Base-by-base conservation (phyloP, 257 asterid species). In the Marsdenia floribunda region DNA sequence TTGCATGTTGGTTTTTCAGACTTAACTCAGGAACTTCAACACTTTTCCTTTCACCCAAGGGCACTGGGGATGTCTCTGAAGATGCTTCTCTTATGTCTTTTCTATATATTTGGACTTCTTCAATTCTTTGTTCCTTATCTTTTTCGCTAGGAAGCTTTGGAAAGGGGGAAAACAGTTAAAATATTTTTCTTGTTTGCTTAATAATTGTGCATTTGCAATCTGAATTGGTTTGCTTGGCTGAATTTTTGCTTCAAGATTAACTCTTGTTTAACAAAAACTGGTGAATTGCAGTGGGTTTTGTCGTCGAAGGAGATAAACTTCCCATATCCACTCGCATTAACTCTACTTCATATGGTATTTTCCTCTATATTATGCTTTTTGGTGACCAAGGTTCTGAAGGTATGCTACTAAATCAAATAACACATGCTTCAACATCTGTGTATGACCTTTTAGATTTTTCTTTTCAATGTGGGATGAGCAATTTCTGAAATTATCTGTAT, bases 291-390 rank as follows among this genome's bases (percentile, higher is more conserved):
- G 98, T 94, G 98, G 98, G 93, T 94, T 71, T 85, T 94, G 78
- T 92, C 97, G 47, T 94, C 98, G 2, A 88, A 92, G 85, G 97
- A 92, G 71, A 88, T 94, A 64, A 92, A 92, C 87, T 94, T 94
- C 81, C 97, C 98, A 21, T 94, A 90, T 84, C 98, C 98, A 68
- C 97, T 94, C 73, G 98, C 93, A 68, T 82, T 94, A 87, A 94
- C 98, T 46, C 88, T 94, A 66, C 97, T 94, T 86, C 98, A 94
- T 85, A 94, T 94, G 98, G 79, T 92, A 76, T 94, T 94, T 89
- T 94, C 98, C 74, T 94, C 98, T 65, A 90, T 89, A 50, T 76
- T 92, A 64, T 94, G 98, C 82, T 92, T 91, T 80, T 54, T 89
- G 73, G 86, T 94, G 59, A 94, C 97, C 82, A 92, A 85, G 82